A percentile compares a stretch with the other conserved stretches of the same genome.
phyloP scores from a whole-genome alignment of 2,329 filamentous ascomycete genomes.

The Fusarium floridanum region DNA sequence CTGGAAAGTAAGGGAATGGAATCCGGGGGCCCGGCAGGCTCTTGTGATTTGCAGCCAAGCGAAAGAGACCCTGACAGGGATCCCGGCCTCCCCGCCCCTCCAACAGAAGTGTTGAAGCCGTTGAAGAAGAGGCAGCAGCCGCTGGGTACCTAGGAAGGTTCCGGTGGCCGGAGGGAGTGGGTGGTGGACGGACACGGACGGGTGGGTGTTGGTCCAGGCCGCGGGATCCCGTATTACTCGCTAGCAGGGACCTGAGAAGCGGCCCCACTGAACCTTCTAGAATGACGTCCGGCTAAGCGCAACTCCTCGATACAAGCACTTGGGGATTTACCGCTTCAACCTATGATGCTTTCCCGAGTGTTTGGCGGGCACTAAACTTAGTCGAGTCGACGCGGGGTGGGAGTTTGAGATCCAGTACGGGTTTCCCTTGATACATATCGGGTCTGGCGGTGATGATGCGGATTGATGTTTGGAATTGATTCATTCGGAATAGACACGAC shows the following conservation, averaged over 20 bases:
- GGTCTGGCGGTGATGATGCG: slow-evolving; percentile 6
- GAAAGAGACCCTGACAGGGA: slow-evolving; percentile 14
- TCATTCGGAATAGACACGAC: slow-evolving; percentile 1
- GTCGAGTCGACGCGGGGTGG: slow-evolving; percentile 31
- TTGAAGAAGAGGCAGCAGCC: slow-evolving; percentile 16
- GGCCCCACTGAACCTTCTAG: slow-evolving; percentile 62
- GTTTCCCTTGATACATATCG: background rate
- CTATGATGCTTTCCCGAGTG: slow-evolving; percentile 23
- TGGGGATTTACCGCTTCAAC: slow-evolving; percentile 9
- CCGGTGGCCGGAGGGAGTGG: slow-evolving; percentile 5
- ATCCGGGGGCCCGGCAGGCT: slow-evolving; percentile 33
- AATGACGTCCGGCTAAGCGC: slow-evolving; percentile 53
- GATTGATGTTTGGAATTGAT: slow-evolving; percentile 14
- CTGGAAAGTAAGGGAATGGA: slow-evolving; percentile 5
- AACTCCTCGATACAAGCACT: slow-evolving; percentile 50
- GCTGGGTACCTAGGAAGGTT: background rate
- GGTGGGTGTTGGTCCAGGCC: slow-evolving; percentile 15
- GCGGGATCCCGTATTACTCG: background rate
- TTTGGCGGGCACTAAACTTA: slow-evolving; percentile 43
- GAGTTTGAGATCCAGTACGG: slow-evolving; percentile 1
- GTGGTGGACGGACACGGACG: background rate
- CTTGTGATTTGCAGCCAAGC: slow-evolving; percentile 42
- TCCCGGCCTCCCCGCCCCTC: slow-evolving; percentile 17
- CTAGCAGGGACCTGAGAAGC: slow-evolving; percentile 17
- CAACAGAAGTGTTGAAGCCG: background rate